Evolutionary conservation across 2,329 filamentous ascomycete genomes (phyloP).

Genomic region (Coleophoma crateriformis): DNA sequence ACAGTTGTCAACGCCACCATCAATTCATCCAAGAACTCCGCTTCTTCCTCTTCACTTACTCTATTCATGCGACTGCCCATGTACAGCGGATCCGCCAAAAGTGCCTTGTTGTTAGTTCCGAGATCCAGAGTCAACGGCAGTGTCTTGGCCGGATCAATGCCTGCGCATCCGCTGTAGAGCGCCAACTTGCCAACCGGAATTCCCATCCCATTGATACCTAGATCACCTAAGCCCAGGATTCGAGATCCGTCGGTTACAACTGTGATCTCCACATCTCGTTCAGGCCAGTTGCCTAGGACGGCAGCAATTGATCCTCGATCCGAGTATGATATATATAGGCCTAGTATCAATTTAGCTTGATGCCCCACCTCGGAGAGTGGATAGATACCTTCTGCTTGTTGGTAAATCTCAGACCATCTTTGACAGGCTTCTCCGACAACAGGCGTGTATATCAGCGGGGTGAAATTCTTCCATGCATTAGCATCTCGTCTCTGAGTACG

Average conservation of each 20-base stretch:
- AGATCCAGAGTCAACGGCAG: conserved; percentile 80
- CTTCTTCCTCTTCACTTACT: conserved; percentile 65
- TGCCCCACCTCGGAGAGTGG: neutral
- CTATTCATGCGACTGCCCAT: conserved; percentile 66
- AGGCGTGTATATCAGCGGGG: conserved; percentile 54
- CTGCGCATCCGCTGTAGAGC: conserved; percentile 79
- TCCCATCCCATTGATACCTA: conserved; percentile 77
- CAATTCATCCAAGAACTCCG: conserved; percentile 70
- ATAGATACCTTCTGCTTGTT: conserved; percentile 56
- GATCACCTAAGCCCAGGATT: conserved; percentile 75
- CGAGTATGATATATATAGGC: conserved; percentile 63
- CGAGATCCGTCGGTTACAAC: conserved; percentile 49
- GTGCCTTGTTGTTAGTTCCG: conserved; percentile 72
- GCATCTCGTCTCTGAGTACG: too few species aligned
- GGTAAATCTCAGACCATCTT: conserved; percentile 70
- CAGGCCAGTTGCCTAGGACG: conserved; percentile 67
- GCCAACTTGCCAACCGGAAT: conserved; percentile 81
- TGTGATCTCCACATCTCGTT: conserved; percentile 57
- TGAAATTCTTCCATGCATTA: conserved; percentile 26
- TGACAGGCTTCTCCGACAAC: conserved; percentile 67
- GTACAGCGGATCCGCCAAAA: conserved; percentile 73
- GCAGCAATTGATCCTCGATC: conserved; percentile 61
- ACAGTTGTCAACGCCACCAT: conserved; percentile 59
- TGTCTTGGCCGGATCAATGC: conserved; percentile 73
- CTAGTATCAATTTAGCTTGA: conserved; percentile 6